Evolutionary conservation across 2,329 filamentous ascomycete genomes (phyloP).

Genomic region (Bipolaris cookei): DNA sequence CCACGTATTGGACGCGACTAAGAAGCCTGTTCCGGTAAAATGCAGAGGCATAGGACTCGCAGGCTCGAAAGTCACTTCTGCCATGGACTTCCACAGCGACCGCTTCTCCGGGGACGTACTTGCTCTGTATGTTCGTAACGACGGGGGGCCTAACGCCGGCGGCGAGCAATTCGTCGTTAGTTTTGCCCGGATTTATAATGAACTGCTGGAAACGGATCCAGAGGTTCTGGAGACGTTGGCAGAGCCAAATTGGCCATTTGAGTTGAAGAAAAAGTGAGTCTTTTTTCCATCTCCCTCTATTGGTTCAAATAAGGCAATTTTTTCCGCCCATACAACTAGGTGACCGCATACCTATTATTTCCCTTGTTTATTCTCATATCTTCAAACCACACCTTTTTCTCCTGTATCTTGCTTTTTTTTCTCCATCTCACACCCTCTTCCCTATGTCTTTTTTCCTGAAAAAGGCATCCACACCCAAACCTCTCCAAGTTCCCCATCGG

Average conservation of each 20-base stretch:
- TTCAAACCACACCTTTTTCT: not conserved
- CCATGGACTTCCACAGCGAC: slow-evolving; percentile 49
- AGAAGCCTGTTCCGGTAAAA: slow-evolving; percentile 39
- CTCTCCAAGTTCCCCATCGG: not conserved
- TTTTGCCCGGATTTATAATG: slow-evolving; percentile 48
- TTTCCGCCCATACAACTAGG: not conserved
- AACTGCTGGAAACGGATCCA: slow-evolving; percentile 41
- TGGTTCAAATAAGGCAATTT: not conserved
- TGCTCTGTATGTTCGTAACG: slow-evolving; percentile 44
- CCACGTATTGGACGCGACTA: slow-evolving; percentile 48
- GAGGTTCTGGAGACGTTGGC: slow-evolving; percentile 46
- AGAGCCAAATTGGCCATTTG: slow-evolving; percentile 46
- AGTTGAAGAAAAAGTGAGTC: slow-evolving; percentile 47
- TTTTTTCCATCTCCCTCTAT: not conserved
- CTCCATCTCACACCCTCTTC: not conserved
- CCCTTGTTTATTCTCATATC: not conserved
- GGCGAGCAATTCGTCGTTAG: slow-evolving; percentile 45
- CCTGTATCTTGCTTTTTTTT: not conserved
- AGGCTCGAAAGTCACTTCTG: slow-evolving; percentile 46
- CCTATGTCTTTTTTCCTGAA: not conserved
- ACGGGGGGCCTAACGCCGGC: slow-evolving; percentile 39
- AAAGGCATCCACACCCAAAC: not conserved
- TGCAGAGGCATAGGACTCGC: slow-evolving; percentile 47
- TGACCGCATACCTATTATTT: not conserved
- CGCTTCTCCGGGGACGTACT: slow-evolving; percentile 48